A percentile compares a stretch with the other conserved stretches of the same genome.
Conservation (phyloP, 192 early-diverging fungal genomes). For the Coemansia sp. region DNA sequence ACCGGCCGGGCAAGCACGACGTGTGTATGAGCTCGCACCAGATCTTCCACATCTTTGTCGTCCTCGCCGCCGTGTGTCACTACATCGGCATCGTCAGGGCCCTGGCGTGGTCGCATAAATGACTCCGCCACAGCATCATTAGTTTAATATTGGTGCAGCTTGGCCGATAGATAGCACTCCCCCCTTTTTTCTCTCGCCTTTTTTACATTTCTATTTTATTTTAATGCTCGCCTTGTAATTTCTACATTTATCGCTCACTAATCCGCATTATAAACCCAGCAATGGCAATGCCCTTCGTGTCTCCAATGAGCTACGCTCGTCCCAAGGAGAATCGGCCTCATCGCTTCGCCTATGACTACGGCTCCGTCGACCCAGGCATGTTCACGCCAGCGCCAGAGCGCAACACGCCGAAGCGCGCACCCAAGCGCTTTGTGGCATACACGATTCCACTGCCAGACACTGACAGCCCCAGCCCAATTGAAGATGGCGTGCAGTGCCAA, state of each 20-base stretch:
- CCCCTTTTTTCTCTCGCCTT: neutral
- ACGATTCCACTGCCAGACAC: slow-evolving; percentile 44
- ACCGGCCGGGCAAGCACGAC: slow-evolving; percentile 82
- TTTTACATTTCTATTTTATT: neutral
- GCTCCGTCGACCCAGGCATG: slow-evolving; percentile 57
- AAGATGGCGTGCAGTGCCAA: slow-evolving; percentile 28
- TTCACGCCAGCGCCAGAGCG: slow-evolving; percentile 48
- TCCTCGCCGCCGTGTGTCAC: slow-evolving; percentile 73
- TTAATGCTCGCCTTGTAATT: neutral
- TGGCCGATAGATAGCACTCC: neutral
- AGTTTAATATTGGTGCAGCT: neutral
- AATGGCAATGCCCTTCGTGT: slow-evolving; percentile 44
- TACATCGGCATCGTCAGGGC: slow-evolving; percentile 73
- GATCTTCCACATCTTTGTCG: slow-evolving; percentile 89
- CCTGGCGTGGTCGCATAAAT: slow-evolving; percentile 32
- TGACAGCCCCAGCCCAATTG: neutral
- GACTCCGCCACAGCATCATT: neutral
- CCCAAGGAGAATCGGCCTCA: slow-evolving; percentile 51
- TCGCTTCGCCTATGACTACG: slow-evolving; percentile 57
- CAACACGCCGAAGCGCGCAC: slow-evolving; percentile 41
- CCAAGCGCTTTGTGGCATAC: slow-evolving; percentile 46
- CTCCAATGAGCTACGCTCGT: slow-evolving; percentile 34
- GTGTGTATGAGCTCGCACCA: slow-evolving; percentile 84
- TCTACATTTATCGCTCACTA: neutral
- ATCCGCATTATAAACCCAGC: neutral